These are phyloP conservation scores for Pseudonitzschia pungens DNA, from an alignment of 108 stramenopile genomes.

Conservation along the genomic window DNA sequence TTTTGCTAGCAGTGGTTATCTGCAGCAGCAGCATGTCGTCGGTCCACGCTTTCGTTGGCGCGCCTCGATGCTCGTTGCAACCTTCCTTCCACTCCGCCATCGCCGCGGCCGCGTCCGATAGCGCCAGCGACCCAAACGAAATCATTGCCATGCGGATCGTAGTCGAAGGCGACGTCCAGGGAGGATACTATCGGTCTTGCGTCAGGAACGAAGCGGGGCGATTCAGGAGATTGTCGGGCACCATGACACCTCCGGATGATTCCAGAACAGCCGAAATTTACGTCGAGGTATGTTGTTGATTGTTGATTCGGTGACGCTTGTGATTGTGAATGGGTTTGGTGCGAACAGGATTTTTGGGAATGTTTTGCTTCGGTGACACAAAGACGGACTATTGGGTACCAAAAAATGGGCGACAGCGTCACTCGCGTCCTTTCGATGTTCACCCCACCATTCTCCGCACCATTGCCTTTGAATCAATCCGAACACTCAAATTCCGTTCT, in stretches of 20 bases:
- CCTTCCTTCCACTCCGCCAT: background rate
- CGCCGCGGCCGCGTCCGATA: background rate
- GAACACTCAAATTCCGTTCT: too few relatives aligned
- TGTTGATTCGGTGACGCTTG: background rate
- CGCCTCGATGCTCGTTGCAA: background rate
- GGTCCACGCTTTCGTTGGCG: background rate
- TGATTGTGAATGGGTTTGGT: background rate
- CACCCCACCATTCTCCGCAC: too few relatives aligned
- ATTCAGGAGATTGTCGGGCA: constrained; percentile 75
- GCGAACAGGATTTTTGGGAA: background rate
- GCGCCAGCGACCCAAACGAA: constrained; percentile 15
- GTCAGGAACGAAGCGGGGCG: constrained; percentile 77
- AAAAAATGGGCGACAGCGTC: too few relatives aligned
- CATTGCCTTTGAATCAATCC: too few relatives aligned
- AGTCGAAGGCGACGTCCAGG: constrained; percentile 73
- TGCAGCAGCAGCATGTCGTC: background rate
- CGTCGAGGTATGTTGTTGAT: constrained; percentile 62
- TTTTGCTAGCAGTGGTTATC: background rate
- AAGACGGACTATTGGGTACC: too few relatives aligned
- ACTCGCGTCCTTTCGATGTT: too few relatives aligned
- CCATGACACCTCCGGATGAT: constrained; percentile 78
- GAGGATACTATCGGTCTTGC: constrained; percentile 82
- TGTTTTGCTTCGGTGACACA: background rate
- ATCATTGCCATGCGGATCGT: constrained; percentile 64
- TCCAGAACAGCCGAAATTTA: constrained; percentile 62